Evolutionary conservation across 192 early-diverging fungal species (phyloP).

Genomic region (Fimicolochytrium jonesii): DNA sequence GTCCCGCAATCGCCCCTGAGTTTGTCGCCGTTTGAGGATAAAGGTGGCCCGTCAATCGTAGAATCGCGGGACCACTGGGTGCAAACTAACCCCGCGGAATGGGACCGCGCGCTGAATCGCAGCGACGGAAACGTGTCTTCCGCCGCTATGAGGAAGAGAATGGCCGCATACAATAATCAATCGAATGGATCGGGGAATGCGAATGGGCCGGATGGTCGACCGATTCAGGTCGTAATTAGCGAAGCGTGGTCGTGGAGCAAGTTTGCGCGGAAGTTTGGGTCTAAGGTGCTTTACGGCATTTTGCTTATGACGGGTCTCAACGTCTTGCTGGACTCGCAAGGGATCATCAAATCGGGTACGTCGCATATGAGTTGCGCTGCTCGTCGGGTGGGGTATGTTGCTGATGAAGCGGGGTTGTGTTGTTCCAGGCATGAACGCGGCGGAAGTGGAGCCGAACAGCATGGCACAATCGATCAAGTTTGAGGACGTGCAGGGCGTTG

Average conservation of each 20-base stretch:
- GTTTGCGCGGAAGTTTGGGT: constrained; percentile 41
- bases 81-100: constrained; percentile 14
- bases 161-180: too few species aligned
- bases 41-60: neutral
- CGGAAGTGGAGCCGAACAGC: constrained; percentile 47
- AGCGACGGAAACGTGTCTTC: too few species aligned
- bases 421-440: constrained; percentile 29
- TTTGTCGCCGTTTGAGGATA: too few species aligned
- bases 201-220: constrained; percentile 1
- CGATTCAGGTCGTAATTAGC: constrained; percentile 46
- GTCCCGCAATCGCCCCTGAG: too few species aligned
- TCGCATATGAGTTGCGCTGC: too few species aligned
- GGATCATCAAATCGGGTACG: constrained; percentile 47
- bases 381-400: neutral
- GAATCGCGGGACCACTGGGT: constrained; percentile 34
- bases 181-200: too few species aligned
- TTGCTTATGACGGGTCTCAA: constrained; percentile 49
- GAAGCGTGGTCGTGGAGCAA: constrained; percentile 59
- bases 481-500: constrained; percentile 93
- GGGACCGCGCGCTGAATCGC: constrained; percentile 27
- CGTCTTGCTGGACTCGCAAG: constrained; percentile 54
- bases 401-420: too few species aligned
- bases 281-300: constrained; percentile 38
- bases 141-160: too few species aligned
- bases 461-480: constrained; percentile 69